phyloP scores from a whole-genome alignment of 192 early-diverging fungal species.

The Coemansia sp. region DNA sequence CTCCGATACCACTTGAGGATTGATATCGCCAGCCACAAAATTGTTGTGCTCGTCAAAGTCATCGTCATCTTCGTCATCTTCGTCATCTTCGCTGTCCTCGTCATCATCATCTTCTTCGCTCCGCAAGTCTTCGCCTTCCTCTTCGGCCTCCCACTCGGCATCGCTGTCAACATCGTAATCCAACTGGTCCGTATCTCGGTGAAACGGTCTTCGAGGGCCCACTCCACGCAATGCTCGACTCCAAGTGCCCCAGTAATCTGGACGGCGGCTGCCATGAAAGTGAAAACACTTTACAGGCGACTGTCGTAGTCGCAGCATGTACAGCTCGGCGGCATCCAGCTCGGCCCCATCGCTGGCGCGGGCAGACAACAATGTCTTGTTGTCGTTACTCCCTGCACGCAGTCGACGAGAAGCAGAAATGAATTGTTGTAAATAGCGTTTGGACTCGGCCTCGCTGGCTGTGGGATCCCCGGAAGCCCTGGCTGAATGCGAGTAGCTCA shows the following conservation, averaged over 20 bases:
- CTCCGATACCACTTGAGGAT: not conserved
- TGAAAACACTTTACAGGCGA: conserved; percentile 32
- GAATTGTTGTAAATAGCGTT: not conserved
- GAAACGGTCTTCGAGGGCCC: conserved; percentile 59
- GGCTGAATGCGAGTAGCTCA: not conserved
- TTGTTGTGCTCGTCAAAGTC: conserved; percentile 83
- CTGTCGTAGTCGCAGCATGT: conserved; percentile 11
- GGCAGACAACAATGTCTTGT: not conserved
- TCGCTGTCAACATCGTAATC: conserved; percentile 89
- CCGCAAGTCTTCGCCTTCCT: conserved; percentile 79
- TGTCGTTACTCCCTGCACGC: not conserved
- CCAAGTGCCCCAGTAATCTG: conserved; percentile 64
- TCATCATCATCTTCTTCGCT: conserved; percentile 71
- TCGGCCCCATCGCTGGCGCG: conserved; percentile 5
- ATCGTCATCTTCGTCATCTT: conserved; percentile 55
- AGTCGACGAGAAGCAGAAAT: not conserved
- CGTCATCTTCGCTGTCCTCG: conserved; percentile 48
- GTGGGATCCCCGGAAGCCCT: not conserved
- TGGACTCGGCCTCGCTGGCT: not conserved
- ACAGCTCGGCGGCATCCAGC: conserved; percentile 26
- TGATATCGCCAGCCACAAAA: conserved; percentile 73
- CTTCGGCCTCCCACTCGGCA: conserved; percentile 82
- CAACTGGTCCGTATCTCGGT: conserved; percentile 55
- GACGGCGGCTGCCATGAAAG: conserved; percentile 27
- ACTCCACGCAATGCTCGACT: conserved; percentile 57